Evolutionary conservation across 805 yeast species (phyloP).

Genomic region (Candida nitratophila): DNA sequence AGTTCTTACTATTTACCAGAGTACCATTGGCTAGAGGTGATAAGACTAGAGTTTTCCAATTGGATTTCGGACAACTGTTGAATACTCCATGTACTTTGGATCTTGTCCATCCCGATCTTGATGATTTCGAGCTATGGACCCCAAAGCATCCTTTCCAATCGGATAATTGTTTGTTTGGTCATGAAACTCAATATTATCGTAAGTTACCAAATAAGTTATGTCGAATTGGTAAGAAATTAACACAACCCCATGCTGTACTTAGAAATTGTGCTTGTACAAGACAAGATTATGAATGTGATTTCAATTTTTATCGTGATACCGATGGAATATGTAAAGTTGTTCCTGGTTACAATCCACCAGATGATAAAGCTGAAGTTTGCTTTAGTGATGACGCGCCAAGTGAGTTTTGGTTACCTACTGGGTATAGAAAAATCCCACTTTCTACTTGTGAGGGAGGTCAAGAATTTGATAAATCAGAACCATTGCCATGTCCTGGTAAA

Average conservation of each 20-base stretch:
- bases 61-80: constrained; percentile 50
- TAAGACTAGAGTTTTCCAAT: constrained; percentile 41
- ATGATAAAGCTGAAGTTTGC: constrained; percentile 52
- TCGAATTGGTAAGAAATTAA: constrained; percentile 50
- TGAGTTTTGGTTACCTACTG: constrained; percentile 77
- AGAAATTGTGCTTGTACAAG: constrained; percentile 77
- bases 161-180: constrained; percentile 62
- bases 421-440: constrained; percentile 76
- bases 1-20: constrained; percentile 59
- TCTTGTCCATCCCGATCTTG: constrained; percentile 32
- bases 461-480: constrained; percentile 50
- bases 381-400: constrained; percentile 43
- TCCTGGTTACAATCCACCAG: constrained; percentile 60
- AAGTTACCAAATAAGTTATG: constrained; percentile 61
- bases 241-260: constrained; percentile 46
- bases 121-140: constrained; percentile 57
- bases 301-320: constrained; percentile 56
- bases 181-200: constrained; percentile 49
- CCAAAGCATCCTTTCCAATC: constrained; percentile 48
- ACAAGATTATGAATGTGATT: constrained; percentile 87
- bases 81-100: constrained; percentile 44
- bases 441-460: constrained; percentile 80
- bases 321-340: constrained; percentile 79
- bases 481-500: constrained; percentile 80
- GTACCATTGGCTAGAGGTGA: constrained; percentile 40